Evolutionary conservation across 805 yeast species (phyloP).

Genomic region (Grigorovia transvaalensis): DNA sequence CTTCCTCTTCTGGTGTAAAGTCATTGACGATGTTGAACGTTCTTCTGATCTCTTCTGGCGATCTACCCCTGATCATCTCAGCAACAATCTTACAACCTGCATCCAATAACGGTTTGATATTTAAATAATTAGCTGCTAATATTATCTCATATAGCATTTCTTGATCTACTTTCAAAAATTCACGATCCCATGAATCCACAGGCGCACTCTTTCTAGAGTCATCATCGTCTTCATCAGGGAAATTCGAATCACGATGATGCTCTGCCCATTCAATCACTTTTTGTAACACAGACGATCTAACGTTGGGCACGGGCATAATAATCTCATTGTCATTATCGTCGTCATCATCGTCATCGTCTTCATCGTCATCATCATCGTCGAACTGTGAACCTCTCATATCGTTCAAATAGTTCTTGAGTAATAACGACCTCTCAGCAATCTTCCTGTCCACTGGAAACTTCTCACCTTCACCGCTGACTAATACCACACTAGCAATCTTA

Average conservation of each 20-base stretch:
- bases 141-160: slow-evolving; percentile 77
- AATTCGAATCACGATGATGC: slow-evolving; percentile 73
- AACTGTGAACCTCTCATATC: slow-evolving; percentile 40
- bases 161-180: slow-evolving; percentile 87
- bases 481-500: slow-evolving; percentile 29
- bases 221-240: slow-evolving; percentile 74
- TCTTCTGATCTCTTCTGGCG: slow-evolving; percentile 72
- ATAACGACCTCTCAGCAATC: slow-evolving; percentile 77
- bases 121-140: slow-evolving; percentile 69
- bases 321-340: slow-evolving; percentile 59
- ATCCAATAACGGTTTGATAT: slow-evolving; percentile 63
- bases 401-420: slow-evolving; percentile 77
- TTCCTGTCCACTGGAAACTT: slow-evolving; percentile 63
- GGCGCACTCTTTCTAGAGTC: slow-evolving; percentile 84
- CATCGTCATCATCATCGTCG: slow-evolving; percentile 27
- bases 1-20: slow-evolving; percentile 80
- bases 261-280: slow-evolving; percentile 96
- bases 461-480: slow-evolving; percentile 76
- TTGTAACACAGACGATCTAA: slow-evolving; percentile 73
- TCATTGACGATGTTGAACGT: slow-evolving; percentile 74
- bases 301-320: slow-evolving; percentile 85
- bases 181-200: slow-evolving; percentile 91
- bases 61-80: slow-evolving; percentile 71
- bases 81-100: slow-evolving; percentile 78
- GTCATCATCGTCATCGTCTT: slow-evolving; percentile 31